phyloP scores from a whole-genome alignment of 2,329 filamentous ascomycete species.

The Plenodomus biglobosus region DNA sequence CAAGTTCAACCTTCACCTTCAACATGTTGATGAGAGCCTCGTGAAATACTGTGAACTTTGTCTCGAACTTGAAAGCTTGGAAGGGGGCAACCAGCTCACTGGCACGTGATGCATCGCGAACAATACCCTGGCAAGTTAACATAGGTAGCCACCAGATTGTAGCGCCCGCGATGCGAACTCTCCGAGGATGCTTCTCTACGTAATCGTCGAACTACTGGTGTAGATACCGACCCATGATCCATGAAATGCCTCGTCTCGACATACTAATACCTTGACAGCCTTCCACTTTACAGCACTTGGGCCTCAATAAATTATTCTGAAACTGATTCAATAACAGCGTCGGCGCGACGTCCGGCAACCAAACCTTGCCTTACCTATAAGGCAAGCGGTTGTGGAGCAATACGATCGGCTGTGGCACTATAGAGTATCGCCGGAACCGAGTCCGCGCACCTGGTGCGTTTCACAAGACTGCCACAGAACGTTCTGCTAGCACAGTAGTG shows the following conservation, averaged over 20 bases:
- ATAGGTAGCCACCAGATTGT: background rate
- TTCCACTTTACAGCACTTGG: background rate
- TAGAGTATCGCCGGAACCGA: background rate
- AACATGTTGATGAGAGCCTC: no score
- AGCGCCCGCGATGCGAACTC: background rate
- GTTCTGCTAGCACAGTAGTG: background rate
- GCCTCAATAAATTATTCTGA: background rate
- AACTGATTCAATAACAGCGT: background rate
- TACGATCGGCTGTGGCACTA: background rate
- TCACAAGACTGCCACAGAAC: background rate
- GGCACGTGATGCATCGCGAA: background rate
- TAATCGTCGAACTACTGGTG: background rate
- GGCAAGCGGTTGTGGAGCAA: background rate
- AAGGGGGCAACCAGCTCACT: no score
- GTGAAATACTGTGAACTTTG: no score
- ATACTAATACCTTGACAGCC: no score
- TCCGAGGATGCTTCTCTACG: background rate
- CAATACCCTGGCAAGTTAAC: background rate
- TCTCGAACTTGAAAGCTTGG: no score
- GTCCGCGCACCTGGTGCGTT: background rate
- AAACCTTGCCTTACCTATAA: background rate
- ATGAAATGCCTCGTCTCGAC: background rate
- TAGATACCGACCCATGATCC: background rate
- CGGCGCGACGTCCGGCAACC: background rate
- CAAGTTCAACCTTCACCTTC: no score